Base-by-base conservation (phyloP, 768 basidiomycete genomes). In the Collybiopsis confluens region DNA sequence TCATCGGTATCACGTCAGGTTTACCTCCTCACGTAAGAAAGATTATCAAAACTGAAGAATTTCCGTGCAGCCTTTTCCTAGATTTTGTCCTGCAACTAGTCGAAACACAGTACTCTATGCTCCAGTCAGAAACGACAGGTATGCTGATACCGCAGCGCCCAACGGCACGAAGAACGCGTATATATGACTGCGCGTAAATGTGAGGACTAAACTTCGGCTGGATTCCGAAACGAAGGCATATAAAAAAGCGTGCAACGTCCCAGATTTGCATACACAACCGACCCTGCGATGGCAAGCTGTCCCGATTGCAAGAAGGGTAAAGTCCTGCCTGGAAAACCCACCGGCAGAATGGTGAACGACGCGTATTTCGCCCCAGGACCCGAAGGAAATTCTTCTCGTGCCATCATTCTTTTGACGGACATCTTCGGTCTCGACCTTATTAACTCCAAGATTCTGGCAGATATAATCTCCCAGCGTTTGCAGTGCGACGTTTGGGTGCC, bases 401-500 rank as follows among this genome's bases (percentile, higher is more conserved):
- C 80, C 4, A 67, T 86, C 16, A 61, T 86, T 18, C 62, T 83
- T 5, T 65, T 83, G 27, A 83, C 78, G 0, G 83, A 86, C 56
- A 73, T 70, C 11, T 87, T 83, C 55, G 83, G 82, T 0, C 65
- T 85, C 4, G 68, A 71, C 3, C 61, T 84, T 27, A 66, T 71
- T 33, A 84, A 85, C 58, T 71, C 67, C 56, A 82, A 80, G 59
- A 71, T 87, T 54, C 68, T 85, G 4, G 82, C 83, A 1, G 83
- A 86, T 64, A 66, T 70, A 24, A 61, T 83, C 21, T 73, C 82
- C 7, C 65, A 73, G 53, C 59, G 65, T 16, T 60, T 85, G 26
- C 65, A 70, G 16, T 80, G 82, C 56, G 84, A 86, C 58, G 82
- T 84, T 16, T 86, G 80, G 77, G 71, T 82, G 16, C 84, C 83